Conservation (phyloP, 2,329 filamentous ascomycete species). For the Dactylella cylindrospora region DNA sequence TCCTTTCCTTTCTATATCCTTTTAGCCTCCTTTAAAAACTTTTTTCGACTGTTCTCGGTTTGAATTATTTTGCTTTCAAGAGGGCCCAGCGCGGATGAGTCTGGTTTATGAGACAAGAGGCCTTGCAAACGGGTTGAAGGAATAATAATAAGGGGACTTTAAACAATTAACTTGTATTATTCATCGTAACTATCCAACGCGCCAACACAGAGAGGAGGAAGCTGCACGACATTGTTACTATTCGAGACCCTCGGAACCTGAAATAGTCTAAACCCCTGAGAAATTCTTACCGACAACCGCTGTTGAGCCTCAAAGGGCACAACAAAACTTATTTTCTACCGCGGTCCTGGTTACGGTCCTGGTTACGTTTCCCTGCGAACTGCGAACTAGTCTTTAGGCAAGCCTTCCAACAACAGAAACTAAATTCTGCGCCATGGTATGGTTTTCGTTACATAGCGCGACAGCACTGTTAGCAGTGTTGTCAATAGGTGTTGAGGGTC, state of each 20-base stretch:
- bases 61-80: too few relatives aligned
- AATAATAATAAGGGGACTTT: too few relatives aligned
- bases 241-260: too few relatives aligned
- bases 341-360: conserved; percentile 17
- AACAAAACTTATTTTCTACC: conserved; percentile 1
- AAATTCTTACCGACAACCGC: neutral
- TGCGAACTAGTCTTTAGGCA: too few relatives aligned
- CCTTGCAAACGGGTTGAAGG: too few relatives aligned
- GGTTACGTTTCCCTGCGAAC: conserved; percentile 1
- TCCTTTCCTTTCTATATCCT: neutral
- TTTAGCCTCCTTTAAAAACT: conserved; percentile 6
- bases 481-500: conserved; percentile 4
- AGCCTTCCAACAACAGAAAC: neutral
- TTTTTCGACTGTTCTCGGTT: too few relatives aligned
- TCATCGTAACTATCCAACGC: too few relatives aligned
- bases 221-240: too few relatives aligned
- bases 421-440: conserved; percentile 10
- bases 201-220: too few relatives aligned
- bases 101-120: too few relatives aligned
- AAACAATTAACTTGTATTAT: too few relatives aligned
- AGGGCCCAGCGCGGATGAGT: too few relatives aligned
- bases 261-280: conserved; percentile 25
- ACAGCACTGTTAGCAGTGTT: conserved; percentile 9
- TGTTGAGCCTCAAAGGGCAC: neutral
- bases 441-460: conserved; percentile 1